These are phyloP conservation scores for Ophiorrhiza pumila DNA, from an alignment of 257 asterid genomes.

Conservation along the genomic window DNA sequence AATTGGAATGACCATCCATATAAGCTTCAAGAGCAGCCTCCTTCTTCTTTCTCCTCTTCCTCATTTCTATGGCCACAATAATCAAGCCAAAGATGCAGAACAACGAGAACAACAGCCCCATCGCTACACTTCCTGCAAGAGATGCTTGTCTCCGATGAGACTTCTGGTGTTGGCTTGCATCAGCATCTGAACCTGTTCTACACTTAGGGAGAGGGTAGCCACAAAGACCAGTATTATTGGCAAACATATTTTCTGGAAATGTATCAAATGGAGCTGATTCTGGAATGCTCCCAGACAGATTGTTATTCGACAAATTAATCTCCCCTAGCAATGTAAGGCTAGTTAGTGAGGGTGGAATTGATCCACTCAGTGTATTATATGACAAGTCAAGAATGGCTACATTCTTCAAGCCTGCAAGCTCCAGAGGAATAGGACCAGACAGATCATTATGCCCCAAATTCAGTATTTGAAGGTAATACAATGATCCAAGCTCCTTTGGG, in stretches of 20 bases:
- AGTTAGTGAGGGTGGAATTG: conserved; percentile 63
- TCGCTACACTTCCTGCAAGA: conserved; percentile 80
- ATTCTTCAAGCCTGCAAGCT: conserved; percentile 64
- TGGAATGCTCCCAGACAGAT: conserved; percentile 74
- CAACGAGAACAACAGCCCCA: conserved; percentile 74
- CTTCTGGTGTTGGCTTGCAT: conserved; percentile 36
- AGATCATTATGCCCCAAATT: conserved; percentile 80
- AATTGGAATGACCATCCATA: conserved; percentile 63
- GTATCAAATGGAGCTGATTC: conserved; percentile 80
- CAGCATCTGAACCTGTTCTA: conserved; percentile 26
- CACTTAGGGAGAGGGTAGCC: conserved; percentile 77
- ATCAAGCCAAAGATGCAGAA: conserved; percentile 78
- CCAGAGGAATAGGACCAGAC: conserved; percentile 75
- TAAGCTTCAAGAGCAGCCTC: conserved; percentile 78
- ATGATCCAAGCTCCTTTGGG: conserved; percentile 77
- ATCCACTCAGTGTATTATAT: conserved; percentile 58
- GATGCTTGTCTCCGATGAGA: conserved; percentile 64
- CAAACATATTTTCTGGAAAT: conserved; percentile 57
- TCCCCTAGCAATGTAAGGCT: conserved; percentile 71
- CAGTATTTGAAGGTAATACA: conserved; percentile 66
- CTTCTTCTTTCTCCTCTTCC: conserved; percentile 70
- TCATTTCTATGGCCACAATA: conserved; percentile 60
- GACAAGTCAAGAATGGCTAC: conserved; percentile 87
- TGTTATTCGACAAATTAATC: conserved; percentile 69
- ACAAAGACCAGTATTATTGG: conserved; percentile 79